Conservation (phyloP, 768 basidiomycete species). For the Paxillus ammoniavirescens region DNA sequence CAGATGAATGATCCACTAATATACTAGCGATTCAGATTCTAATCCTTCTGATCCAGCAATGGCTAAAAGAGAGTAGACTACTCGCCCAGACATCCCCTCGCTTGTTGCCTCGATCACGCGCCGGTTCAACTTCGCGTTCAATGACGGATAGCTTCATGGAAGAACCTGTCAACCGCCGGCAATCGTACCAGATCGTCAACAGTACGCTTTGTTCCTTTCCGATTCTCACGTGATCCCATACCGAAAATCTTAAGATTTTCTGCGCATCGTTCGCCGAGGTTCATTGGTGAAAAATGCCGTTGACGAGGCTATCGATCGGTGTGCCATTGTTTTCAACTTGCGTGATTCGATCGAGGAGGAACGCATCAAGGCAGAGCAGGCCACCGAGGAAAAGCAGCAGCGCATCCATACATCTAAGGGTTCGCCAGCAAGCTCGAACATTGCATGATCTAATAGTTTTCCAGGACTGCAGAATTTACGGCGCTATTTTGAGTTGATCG, state of each 20-base stretch:
- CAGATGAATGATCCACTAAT: constrained; percentile 1
- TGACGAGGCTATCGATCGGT: constrained; percentile 86
- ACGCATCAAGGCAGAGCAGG: constrained; percentile 73
- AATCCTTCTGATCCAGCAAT: constrained; percentile 78
- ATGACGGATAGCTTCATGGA: constrained; percentile 23
- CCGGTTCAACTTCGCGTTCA: constrained; percentile 37
- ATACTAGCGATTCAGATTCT: constrained; percentile 53
- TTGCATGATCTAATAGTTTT: constrained; percentile 6
- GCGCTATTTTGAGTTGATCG: constrained; percentile 81
- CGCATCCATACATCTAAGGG: constrained; percentile 70
- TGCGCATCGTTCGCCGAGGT: constrained; percentile 86
- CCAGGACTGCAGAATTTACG: constrained; percentile 77
- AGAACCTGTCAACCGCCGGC: constrained; percentile 38
- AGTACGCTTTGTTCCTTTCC: constrained; percentile 48
- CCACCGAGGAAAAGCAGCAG: constrained; percentile 69
- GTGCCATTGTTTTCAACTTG: constrained; percentile 78
- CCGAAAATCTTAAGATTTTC: constrained; percentile 50
- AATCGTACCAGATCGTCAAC: constrained; percentile 87
- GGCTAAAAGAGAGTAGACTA: constrained; percentile 53
- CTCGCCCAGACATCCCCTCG: constrained; percentile 33
- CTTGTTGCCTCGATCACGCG: constrained; percentile 37
- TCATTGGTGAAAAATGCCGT: constrained; percentile 82
- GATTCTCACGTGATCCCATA: neutral
- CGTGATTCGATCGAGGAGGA: constrained; percentile 87
- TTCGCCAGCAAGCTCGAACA: constrained; percentile 23